Base-by-base conservation (phyloP, 805 yeast species). In the Clavispora asparagi region DNA sequence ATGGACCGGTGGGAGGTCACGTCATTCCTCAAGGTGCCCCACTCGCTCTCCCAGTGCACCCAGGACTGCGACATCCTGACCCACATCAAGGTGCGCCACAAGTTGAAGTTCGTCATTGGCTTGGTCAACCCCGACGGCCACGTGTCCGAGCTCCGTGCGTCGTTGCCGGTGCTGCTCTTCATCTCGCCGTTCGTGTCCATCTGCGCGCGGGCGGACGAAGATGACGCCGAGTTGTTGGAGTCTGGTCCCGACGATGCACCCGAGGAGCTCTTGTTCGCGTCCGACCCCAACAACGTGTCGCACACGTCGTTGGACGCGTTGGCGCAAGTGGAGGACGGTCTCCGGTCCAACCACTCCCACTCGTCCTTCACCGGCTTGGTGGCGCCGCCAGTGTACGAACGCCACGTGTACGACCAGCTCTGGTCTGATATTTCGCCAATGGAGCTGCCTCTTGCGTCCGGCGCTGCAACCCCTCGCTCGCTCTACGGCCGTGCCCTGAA, bases 121-220 rank as follows among this genome's bases (percentile, higher is more conserved):
- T 73, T 94, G 52, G 65, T 81, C 36, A 92, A 94, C 60, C 85
- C 95, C 0, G 97, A 90, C 63, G 96, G 96, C 3, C 98, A 92
- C 60, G 82, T 85, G 3, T 88, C 97, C 0, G 97, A 91, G 63
- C 71, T 92, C 42, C 74, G 98, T 29, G 97, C 97, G 0, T 85
- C 97, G 0, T 70, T 92, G 51, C 98, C 98, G 0, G 73, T 92
- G 4, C 78, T 76, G 27, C 63, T 88, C 30, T 87, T 85, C 63
- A 83, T 89, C 25, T 74, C 81, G 6, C 97, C 98, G 7, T 86
- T 87, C 62, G 86, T 94, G 6, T 78, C 92, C 0, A 73, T 92
- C 14, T 71, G 79, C 14, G 83, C 85, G 2, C 70, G 63, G 50
- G 63, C 57, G 26, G 68, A 62, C 7, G 64, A 59, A 13, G 54